Percentiles rank a stretch among this genome's conserved stretches.
These are phyloP conservation scores for Fusarium stilboides DNA, from an alignment of 2,329 filamentous ascomycete genomes.

Conservation along the genomic window DNA sequence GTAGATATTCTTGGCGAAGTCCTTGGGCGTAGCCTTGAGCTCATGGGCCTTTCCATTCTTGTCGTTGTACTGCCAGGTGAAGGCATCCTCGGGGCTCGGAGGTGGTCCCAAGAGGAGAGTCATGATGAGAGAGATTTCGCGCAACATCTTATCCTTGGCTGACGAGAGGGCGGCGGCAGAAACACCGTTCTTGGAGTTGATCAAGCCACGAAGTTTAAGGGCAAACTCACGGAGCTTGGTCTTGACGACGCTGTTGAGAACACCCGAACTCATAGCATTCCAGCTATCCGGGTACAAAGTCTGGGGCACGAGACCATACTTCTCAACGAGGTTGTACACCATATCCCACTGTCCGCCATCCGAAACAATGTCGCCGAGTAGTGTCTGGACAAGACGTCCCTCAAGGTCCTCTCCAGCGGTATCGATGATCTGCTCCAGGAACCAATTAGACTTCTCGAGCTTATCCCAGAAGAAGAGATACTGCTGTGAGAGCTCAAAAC, in stretches of 20 bases:
- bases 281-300: conserved; percentile 85
- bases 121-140: conserved; percentile 85
- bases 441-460: conserved; percentile 91
- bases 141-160: conserved; percentile 81
- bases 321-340: conserved; percentile 86
- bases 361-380: conserved; percentile 77
- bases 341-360: conserved; percentile 96
- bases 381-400: conserved; percentile 77
- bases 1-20: conserved; percentile 79
- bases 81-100: conserved; percentile 76
- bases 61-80: conserved; percentile 86
- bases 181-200: conserved; percentile 51
- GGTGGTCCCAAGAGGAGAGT: conserved; percentile 87
- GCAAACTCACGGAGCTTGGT: conserved; percentile 91
- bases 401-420: conserved; percentile 81
- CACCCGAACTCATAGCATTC: conserved; percentile 79
- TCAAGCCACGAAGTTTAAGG: conserved; percentile 76
- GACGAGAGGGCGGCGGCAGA: conserved; percentile 59
- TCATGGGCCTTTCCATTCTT: conserved; percentile 74
- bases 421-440: conserved; percentile 86
- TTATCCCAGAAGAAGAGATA: conserved; percentile 97
- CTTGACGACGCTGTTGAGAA: conserved; percentile 82
- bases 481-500: conserved; percentile 88
- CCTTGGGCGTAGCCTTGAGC: conserved; percentile 75
- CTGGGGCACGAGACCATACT: conserved; percentile 92